Conservation (phyloP, 1,139 yeast genomes). For the Yamadazyma friedrichii region DNA sequence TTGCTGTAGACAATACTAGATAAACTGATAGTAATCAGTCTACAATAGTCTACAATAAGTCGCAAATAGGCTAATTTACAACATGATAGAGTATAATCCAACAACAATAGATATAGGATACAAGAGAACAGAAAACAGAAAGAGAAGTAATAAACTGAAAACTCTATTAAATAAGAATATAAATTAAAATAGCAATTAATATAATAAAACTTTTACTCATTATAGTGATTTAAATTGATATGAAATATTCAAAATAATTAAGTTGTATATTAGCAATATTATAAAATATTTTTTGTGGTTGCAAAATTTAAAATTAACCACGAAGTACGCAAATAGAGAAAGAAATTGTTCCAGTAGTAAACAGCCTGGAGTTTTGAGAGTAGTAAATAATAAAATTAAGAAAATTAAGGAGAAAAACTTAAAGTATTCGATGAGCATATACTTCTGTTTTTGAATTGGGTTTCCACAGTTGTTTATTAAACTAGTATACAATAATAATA, state of each 20-base stretch:
- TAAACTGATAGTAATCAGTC: too few relatives aligned
- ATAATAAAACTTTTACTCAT: slow-evolving; percentile 3
- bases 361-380: not conserved
- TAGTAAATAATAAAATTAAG: not conserved
- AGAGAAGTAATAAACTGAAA: too few relatives aligned
- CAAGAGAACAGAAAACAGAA: too few relatives aligned
- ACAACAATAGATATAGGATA: not conserved
- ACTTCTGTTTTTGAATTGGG: too few relatives aligned
- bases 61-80: too few relatives aligned
- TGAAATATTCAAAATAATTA: too few relatives aligned
- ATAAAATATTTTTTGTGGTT: too few relatives aligned
- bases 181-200: slow-evolving; percentile 3
- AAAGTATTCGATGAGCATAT: too few relatives aligned
- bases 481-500: slow-evolving; percentile 13
- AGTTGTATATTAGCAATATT: too few relatives aligned
- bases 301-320: not conserved
- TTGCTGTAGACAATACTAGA: too few relatives aligned
- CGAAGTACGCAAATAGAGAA: not conserved
- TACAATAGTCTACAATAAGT: too few relatives aligned
- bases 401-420: too few relatives aligned
- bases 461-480: slow-evolving; percentile 7
- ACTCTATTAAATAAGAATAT: slow-evolving; percentile 2
- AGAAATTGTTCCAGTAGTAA: not conserved
- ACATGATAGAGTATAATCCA: not conserved
- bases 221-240: not conserved